Base-by-base conservation (phyloP, 1,284 basidiomycete genomes). In the Papiliotrema flavescens region DNA sequence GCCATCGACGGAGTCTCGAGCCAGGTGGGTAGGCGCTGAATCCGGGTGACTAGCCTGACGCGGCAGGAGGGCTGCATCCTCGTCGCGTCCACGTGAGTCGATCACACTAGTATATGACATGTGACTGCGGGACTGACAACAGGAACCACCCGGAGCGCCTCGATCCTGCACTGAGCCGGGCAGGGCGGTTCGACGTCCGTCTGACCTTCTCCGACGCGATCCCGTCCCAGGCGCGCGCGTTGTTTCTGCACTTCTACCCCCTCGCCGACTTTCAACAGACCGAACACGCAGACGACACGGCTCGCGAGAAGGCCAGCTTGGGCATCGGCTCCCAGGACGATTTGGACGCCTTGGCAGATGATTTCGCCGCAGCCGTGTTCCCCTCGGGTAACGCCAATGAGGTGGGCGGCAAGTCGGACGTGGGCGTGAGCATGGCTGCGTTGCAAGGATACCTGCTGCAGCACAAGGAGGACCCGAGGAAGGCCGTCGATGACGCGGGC, bases 161-260 rank as follows among this genome's bases (percentile, higher is more conserved):
- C 11, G 65, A 67, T 41, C 50, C 51, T 20, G 65, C 65, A 1
- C 52, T 67, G 14, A 58, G 51, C 20, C 60, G 65, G 14, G 58
- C 65, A 13, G 64, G 64, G 2, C 26, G 65, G 23, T 60, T 62
- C 47, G 62, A 67, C 46, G 47, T 63, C 11, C n/a, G 39, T 7
- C 26, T 66, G 28, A 46, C 50, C 14, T 64, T 64, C 57, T 35
- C 28, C 20, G 53, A 64, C 67, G 89, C 89, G 11, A 89, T 86
- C 85, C 89, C 90, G 66, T 88, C 88, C 1, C 56, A 66, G 9
- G 76, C 45, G 17, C 34, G 35, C 13, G 90, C 40, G 23, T 15
- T 44, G 22, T 91, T 90, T 83, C 88, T 89, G 72, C 88, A 87
- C 73, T 91, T 91, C 82, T 91, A 90, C 84, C 88, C 88, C 28